Evolutionary conservation across 352 stramenopile genomes (phyloP).

Genomic region (Globisporangium parvum): DNA sequence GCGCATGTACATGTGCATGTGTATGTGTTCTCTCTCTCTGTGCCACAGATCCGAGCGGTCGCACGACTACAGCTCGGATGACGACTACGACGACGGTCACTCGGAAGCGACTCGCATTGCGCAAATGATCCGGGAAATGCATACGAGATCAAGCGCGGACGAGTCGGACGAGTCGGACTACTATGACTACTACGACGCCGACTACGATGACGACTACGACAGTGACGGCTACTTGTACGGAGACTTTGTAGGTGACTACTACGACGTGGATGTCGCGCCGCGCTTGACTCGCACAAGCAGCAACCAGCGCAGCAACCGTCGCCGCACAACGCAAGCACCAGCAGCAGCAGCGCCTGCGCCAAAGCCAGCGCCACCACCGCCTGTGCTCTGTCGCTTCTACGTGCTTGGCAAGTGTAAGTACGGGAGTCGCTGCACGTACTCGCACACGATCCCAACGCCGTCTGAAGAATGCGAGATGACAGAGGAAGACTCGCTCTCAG

Average conservation of each 20-base stretch:
- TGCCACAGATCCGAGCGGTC: no score
- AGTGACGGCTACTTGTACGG: constrained; percentile 7
- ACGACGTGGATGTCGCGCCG: not conserved
- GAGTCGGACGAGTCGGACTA: constrained; percentile 11
- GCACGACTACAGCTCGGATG: not conserved
- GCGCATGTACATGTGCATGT: no score
- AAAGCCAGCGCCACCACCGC: constrained; percentile 17
- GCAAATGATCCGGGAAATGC: no score
- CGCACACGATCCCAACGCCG: constrained; percentile 33
- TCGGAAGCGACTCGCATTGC: no score
- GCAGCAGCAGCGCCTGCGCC: not conserved
- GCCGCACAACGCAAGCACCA: not conserved
- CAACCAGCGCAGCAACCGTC: not conserved
- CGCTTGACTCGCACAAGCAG: not conserved
- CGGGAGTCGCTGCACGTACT: constrained; percentile 71
- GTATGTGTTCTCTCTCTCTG: no score
- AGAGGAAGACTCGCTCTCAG: constrained; percentile 29
- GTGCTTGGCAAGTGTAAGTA: constrained; percentile 72
- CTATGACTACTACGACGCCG: not conserved
- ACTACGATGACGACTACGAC: not conserved
- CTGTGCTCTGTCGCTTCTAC: constrained; percentile 63
- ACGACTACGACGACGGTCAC: not conserved
- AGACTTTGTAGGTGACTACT: constrained; percentile 7
- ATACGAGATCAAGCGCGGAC: not conserved
- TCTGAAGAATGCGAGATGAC: constrained; percentile 25